phyloP scores from a whole-genome alignment of 495 filamentous ascomycete species.

The Annulohypoxylon maeteangense region DNA sequence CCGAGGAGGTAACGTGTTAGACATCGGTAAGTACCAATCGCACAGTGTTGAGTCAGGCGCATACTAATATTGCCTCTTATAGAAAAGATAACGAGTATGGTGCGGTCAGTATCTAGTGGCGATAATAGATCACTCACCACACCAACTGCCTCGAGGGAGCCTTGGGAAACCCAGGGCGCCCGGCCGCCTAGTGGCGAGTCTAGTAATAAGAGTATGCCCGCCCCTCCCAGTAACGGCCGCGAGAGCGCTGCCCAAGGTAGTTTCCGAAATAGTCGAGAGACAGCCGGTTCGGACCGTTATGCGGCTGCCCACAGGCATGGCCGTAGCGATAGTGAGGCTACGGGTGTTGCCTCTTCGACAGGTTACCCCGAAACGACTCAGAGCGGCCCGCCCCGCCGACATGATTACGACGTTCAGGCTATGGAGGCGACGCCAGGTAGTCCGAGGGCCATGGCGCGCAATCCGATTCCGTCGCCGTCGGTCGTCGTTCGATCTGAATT shows the following conservation, averaged over 20 bases:
- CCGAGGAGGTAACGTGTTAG: conserved; percentile 91
- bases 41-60: conserved; percentile 21
- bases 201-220: conserved; percentile 49
- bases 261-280: conserved; percentile 68
- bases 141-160: conserved; percentile 56
- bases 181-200: conserved; percentile 63
- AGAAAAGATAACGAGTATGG: conserved; percentile 97
- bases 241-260: conserved; percentile 51
- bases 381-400: conserved; percentile 71
- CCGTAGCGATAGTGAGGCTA: conserved; percentile 75
- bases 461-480: conserved; percentile 89
- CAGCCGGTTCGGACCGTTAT: conserved; percentile 69
- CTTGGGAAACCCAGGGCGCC: conserved; percentile 61
- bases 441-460: conserved; percentile 78
- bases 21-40: conserved; percentile 76
- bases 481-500: conserved; percentile 97
- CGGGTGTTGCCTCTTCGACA: conserved; percentile 75
- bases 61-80: conserved; percentile 38
- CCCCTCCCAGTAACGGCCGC: conserved; percentile 42
- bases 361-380: conserved; percentile 77
- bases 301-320: conserved; percentile 73
- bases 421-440: conserved; percentile 89
- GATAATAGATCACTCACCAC: conserved; percentile 67
- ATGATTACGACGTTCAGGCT: conserved; percentile 95
- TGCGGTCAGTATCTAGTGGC: conserved; percentile 80